Conservation (phyloP, 192 early-diverging fungal genomes). For the Linnemannia elongata region DNA sequence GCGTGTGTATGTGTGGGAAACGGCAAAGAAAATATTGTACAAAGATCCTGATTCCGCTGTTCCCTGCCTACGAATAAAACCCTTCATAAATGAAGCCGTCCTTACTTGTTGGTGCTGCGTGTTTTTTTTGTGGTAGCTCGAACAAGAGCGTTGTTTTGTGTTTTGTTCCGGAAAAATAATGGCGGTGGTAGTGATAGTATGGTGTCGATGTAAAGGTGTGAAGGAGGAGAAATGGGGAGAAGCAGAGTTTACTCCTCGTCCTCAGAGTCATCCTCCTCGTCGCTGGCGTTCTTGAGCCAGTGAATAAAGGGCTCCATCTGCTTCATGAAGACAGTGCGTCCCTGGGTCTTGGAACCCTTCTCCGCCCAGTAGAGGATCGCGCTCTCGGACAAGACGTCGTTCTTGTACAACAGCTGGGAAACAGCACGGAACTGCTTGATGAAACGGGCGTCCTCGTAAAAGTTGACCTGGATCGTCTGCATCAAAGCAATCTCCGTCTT, state of each 20-base stretch:
- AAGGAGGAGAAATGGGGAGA: not conserved
- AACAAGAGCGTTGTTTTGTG: not conserved
- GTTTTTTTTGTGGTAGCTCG: not conserved
- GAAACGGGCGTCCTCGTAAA: conserved; percentile 91
- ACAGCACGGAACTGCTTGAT: conserved; percentile 90
- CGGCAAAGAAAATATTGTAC: not conserved
- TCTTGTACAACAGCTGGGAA: conserved; percentile 86
- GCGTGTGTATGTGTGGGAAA: not conserved
- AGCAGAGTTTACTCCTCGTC: conserved; percentile 46
- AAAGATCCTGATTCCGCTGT: conserved; percentile 5
- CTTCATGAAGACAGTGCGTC: conserved; percentile 93
- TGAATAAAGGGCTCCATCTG: conserved; percentile 92
- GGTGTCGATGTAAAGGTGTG: not conserved
- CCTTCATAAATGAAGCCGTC: not conserved
- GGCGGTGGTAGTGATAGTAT: not conserved
- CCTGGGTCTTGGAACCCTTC: conserved; percentile 90
- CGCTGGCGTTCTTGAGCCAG: conserved; percentile 82
- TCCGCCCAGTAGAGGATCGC: conserved; percentile 96
- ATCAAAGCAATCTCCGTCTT: conserved; percentile 91
- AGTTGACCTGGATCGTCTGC: conserved; percentile 87
- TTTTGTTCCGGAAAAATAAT: not conserved
- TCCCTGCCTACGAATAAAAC: not conserved
- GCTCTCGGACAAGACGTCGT: conserved; percentile 91
- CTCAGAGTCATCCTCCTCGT: conserved; percentile 80
- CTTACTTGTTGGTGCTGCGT: not conserved